These are phyloP conservation scores for Coniochaeta pulveracea DNA, from an alignment of 2,329 filamentous ascomycete species.

Conservation along the genomic window DNA sequence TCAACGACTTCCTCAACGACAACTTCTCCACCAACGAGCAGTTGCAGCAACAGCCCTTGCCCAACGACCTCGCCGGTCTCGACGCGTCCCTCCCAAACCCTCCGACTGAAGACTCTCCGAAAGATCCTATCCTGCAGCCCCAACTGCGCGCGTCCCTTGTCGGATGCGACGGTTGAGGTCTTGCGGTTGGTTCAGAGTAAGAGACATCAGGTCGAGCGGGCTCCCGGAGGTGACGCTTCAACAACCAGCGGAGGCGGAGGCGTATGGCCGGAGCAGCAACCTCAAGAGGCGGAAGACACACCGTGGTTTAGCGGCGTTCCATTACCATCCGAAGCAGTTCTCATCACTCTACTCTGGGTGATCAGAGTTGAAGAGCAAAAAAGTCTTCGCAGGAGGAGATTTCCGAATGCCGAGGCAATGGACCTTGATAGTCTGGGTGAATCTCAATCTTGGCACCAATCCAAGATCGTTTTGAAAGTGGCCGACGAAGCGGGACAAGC, in stretches of 20 bases:
- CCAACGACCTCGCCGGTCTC: slow-evolving; percentile 38
- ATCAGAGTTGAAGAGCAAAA: slow-evolving; percentile 29
- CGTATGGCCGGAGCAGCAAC: slow-evolving; percentile 11
- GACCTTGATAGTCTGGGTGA: too few species aligned
- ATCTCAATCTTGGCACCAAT: too few species aligned
- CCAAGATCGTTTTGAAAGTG: too few species aligned
- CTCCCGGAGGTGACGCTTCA: slow-evolving; percentile 23
- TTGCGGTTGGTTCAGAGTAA: slow-evolving; percentile 58
- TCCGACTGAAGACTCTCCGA: slow-evolving; percentile 50
- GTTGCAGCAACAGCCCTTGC: slow-evolving; percentile 36
- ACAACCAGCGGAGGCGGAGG: slow-evolving; percentile 18
- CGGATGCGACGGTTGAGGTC: slow-evolving; percentile 63
- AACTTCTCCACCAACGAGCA: slow-evolving; percentile 17
- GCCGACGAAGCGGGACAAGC: too few species aligned
- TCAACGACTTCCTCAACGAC: slow-evolving; percentile 46
- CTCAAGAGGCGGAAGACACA: slow-evolving; percentile 7
- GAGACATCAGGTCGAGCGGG: slow-evolving; percentile 32
- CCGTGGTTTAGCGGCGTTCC: slow-evolving; percentile 22
- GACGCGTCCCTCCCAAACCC: slow-evolving; percentile 41
- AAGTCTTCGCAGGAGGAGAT: too few species aligned
- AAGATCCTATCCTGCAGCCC: slow-evolving; percentile 64
- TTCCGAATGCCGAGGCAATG: too few species aligned
- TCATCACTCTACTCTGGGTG: slow-evolving; percentile 36
- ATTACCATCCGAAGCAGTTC: slow-evolving; percentile 34
- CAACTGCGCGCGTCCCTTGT: slow-evolving; percentile 60